Conservation (phyloP, 768 basidiomycete genomes). For the Leucocoprinus leucothites region DNA sequence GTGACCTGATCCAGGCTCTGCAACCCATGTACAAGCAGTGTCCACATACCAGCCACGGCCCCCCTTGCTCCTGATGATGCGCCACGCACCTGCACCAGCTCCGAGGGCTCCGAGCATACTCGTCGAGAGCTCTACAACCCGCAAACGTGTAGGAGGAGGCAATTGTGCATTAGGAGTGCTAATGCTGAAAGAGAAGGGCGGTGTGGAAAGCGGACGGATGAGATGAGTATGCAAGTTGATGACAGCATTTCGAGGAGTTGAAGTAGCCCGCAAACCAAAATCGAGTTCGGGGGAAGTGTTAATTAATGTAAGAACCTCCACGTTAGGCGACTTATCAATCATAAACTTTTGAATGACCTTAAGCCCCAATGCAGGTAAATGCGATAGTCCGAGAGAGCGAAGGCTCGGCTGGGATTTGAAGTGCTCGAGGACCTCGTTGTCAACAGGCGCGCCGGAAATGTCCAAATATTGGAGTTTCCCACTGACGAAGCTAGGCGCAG, state of each 20-base stretch:
- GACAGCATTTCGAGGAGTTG: constrained; percentile 61
- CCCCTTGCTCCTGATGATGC: constrained; percentile 88
- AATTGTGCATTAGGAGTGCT: constrained; percentile 27
- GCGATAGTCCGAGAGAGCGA: constrained; percentile 86
- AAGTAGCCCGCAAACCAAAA: constrained; percentile 42
- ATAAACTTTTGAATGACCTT: constrained; percentile 68
- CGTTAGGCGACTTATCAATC: constrained; percentile 58
- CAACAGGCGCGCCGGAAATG: constrained; percentile 79
- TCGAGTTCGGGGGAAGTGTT: constrained; percentile 76
- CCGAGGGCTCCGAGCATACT: constrained; percentile 70
- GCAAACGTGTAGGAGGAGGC: constrained; percentile 65
- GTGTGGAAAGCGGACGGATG: constrained; percentile 75
- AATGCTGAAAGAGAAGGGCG: constrained; percentile 69
- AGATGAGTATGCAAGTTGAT: constrained; percentile 73
- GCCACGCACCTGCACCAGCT: constrained; percentile 81
- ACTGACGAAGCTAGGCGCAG: constrained; percentile 76
- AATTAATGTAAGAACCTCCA: constrained; percentile 84
- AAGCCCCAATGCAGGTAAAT: constrained; percentile 72
- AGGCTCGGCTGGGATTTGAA: constrained; percentile 69
- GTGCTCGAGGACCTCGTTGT: constrained; percentile 46
- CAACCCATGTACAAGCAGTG: constrained; percentile 79
- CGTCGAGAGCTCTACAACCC: constrained; percentile 84
- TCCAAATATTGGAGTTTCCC: constrained; percentile 86
- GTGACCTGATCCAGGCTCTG: constrained; percentile 31
- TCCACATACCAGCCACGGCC: constrained; percentile 96